Evolutionary conservation across 1,284 basidiomycete species (phyloP).

Genomic region (Rugosomyces carneus): DNA sequence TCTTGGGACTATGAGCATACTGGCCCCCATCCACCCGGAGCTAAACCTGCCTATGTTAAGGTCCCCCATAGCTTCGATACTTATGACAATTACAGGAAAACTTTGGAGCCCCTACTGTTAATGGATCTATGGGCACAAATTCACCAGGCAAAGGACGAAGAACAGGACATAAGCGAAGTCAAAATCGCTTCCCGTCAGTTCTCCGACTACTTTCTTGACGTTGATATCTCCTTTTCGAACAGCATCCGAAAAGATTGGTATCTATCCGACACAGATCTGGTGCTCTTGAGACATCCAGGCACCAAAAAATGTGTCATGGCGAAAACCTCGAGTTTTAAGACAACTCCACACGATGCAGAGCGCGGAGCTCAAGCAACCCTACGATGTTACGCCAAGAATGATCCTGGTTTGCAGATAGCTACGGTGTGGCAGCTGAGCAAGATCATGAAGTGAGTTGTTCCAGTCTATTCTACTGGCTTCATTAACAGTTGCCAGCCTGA

Average conservation of each 20-base stretch:
- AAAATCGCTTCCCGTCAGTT: constrained; percentile 60
- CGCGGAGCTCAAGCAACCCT: constrained; percentile 46
- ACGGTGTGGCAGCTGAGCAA: constrained; percentile 76
- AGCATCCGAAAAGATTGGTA: constrained; percentile 64
- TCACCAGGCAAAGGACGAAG: constrained; percentile 66
- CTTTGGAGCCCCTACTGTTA: constrained; percentile 86
- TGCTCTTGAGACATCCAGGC: constrained; percentile 56
- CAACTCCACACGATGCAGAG: constrained; percentile 44
- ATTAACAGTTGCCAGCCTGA: constrained; percentile 50
- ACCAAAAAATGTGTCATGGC: constrained; percentile 57
- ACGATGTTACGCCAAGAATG: constrained; percentile 45
- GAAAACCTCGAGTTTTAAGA: constrained; percentile 71
- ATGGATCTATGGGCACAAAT: constrained; percentile 94
- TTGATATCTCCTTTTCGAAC: constrained; percentile 60
- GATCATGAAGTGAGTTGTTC: constrained; percentile 62
- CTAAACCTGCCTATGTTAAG: constrained; percentile 27
- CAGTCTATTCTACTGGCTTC: neutral
- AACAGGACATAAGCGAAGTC: constrained; percentile 46
- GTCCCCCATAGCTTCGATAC: constrained; percentile 68
- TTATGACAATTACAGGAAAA: constrained; percentile 64
- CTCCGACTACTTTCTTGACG: constrained; percentile 66
- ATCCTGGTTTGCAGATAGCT: constrained; percentile 56
- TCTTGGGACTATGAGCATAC: constrained; percentile 81
- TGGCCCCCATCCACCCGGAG: constrained; percentile 54
- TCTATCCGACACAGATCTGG: constrained; percentile 75